Evolutionary conservation across 768 basidiomycete species (phyloP), one percentile per base, ranked within the genome.

Genomic region (Hericium rajendrae): DNA sequence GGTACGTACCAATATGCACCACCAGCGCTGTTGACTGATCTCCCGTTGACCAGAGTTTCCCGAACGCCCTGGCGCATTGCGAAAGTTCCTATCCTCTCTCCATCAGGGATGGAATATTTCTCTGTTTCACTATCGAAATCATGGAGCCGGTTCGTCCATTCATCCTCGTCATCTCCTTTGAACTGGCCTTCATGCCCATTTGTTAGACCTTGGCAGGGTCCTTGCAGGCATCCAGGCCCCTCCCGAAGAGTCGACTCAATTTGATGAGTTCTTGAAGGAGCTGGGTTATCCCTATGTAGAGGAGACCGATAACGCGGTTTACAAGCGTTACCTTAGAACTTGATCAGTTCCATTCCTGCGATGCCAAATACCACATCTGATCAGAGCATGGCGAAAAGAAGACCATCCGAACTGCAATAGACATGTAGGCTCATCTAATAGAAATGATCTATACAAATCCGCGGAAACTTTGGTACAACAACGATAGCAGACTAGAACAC

Each of bases 81-180:
- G 90, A 46, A 91, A 88, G 62, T 99, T 98, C 76, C 76, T 99
- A 59, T 76, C 85, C 28, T 89, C 88, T 3, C 68, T 99, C 48
- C 86, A 86, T 37, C 74, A 80, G 18, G 85, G 84, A 24, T 97
- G 94, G 94, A 97, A 94, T 70, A 91, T 99, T 51, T 88, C 93
- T 1, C 69, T 99, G 61, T 99, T 98, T 75, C 97, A 99, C 69
- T 99, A 99, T 71, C 81, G 97, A 56, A 97, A 98, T 69, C 95
- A 98, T 59, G 97, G 97, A 32, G 92, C 88, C 67, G 94, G 94
- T 91, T 63, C 58, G 86, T 32, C 1, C 2, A 10, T 51, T 18
- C 26, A 28, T n/a, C 11, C 20, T 20, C 13, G 54, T 51, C 43
- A 10, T 20, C 32, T 32, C 38, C n/a, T 52, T 28, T 22, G 41